These are phyloP conservation scores for Ramaria rubella DNA, from an alignment of 768 basidiomycete genomes.

Conservation along the genomic window DNA sequence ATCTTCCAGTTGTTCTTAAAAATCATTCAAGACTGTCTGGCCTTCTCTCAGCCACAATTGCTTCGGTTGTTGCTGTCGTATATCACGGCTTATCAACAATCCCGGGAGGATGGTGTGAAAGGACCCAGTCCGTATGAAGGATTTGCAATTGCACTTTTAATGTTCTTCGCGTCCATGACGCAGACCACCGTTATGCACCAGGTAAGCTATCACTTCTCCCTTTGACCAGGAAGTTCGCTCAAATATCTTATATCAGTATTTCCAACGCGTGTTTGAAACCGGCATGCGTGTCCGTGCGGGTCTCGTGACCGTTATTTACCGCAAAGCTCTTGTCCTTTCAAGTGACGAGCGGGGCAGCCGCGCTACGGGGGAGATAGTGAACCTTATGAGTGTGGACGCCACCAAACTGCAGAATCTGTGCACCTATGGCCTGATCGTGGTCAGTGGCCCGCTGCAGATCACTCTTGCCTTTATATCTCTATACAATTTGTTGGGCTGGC, in stretches of 20 bases:
- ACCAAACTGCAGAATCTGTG: conserved; percentile 74
- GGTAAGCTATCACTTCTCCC: conserved; percentile 31
- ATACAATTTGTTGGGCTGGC: conserved; percentile 86
- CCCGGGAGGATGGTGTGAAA: conserved; percentile 31
- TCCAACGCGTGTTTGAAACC: conserved; percentile 74
- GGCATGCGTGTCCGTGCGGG: conserved; percentile 95
- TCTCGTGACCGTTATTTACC: conserved; percentile 77
- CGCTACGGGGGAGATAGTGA: conserved; percentile 88
- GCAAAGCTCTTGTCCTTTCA: conserved; percentile 78
- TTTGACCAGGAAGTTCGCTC: neutral
- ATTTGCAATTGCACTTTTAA: conserved; percentile 64
- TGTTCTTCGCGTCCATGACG: conserved; percentile 74
- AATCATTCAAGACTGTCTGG: conserved; percentile 69
- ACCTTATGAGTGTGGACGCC: conserved; percentile 86
- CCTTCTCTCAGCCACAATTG: conserved; percentile 83
- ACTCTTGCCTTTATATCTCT: conserved; percentile 83
- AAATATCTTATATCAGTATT: conserved; percentile 49
- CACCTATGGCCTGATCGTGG: conserved; percentile 73
- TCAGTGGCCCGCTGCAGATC: conserved; percentile 88
- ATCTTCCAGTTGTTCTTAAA: conserved; percentile 42
- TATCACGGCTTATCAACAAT: conserved; percentile 68
- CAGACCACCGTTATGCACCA: conserved; percentile 82
- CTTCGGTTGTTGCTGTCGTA: conserved; percentile 73
- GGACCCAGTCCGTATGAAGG: conserved; percentile 50
- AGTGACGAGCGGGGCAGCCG: conserved; percentile 73